Evolutionary conservation across 192 early-diverging fungal genomes (phyloP).

Genomic region (Backusella tuberculispora): DNA sequence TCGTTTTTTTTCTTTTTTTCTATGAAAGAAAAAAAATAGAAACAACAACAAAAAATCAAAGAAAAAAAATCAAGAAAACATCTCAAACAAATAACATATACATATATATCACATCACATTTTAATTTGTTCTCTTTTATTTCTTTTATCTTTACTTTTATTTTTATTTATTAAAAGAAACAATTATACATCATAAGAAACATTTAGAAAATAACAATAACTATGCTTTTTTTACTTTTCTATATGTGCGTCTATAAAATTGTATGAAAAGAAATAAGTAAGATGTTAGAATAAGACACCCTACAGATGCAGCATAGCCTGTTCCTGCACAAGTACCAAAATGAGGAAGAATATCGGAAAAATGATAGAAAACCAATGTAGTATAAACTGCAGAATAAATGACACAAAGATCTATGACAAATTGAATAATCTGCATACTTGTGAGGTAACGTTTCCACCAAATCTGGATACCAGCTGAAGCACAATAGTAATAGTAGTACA

Average conservation of each 20-base stretch:
- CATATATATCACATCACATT: constrained; percentile 6
- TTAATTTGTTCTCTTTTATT: constrained; percentile 16
- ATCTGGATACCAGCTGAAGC: neutral
- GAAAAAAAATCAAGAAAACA: constrained; percentile 5
- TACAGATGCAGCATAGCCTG: neutral
- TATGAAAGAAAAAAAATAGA: neutral
- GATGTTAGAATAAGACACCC: neutral
- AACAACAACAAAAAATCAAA: constrained; percentile 2
- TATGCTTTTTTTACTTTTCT: neutral
- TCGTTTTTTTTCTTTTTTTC: neutral
- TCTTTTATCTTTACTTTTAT: neutral
- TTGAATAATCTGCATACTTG: neutral
- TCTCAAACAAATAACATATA: neutral
- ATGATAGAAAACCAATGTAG: no score
- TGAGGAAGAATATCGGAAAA: constrained; percentile 1
- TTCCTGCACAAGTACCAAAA: neutral
- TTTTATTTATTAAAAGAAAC: constrained; percentile 10
- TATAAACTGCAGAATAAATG: neutral
- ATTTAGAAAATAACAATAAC: neutral
- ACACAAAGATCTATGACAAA: neutral
- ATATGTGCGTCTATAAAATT: neutral
- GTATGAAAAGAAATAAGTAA: neutral
- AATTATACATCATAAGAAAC: constrained; percentile 9
- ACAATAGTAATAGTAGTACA: no score
- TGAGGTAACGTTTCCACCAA: neutral